Percentiles rank a stretch among this genome's conserved stretches.
phyloP scores from a whole-genome alignment of 352 stramenopile genomes.

The Pythium vanterpoolii region DNA sequence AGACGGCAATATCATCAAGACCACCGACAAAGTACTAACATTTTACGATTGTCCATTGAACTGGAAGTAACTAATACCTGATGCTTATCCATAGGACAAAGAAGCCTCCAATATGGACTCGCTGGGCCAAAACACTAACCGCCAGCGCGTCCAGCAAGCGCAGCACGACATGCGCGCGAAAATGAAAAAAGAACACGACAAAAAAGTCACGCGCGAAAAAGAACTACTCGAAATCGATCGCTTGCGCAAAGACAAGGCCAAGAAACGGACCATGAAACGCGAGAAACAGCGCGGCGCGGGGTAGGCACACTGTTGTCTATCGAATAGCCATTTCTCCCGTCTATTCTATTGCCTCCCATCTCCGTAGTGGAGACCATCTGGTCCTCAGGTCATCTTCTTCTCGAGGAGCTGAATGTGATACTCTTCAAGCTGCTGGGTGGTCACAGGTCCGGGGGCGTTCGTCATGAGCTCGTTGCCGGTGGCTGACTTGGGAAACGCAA shows the following conservation, averaged over 20 bases:
- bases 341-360: background rate
- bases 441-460: slow-evolving; percentile 61
- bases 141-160: slow-evolving; percentile 44
- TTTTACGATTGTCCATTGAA: too few relatives aligned
- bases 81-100: slow-evolving; percentile 30
- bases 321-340: background rate
- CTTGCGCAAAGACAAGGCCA: slow-evolving; percentile 68
- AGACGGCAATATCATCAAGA: slow-evolving; percentile 79
- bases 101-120: slow-evolving; percentile 27
- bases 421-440: slow-evolving; percentile 64
- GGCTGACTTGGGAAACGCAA: slow-evolving; percentile 89
- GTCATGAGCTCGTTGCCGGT: slow-evolving; percentile 89
- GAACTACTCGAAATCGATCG: slow-evolving; percentile 69
- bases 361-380: too few relatives aligned
- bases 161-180: slow-evolving; percentile 53
- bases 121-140: slow-evolving; percentile 49
- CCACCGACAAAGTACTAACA: slow-evolving; percentile 65
- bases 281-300: slow-evolving; percentile 70
- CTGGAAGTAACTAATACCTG: background rate
- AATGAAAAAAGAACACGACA: slow-evolving; percentile 72
- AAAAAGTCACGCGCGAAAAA: slow-evolving; percentile 68
- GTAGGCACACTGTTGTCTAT: slow-evolving; percentile 16
- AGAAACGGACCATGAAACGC: slow-evolving; percentile 64
- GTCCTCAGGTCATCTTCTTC: too few relatives aligned
- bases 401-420: slow-evolving; percentile 69